Conservation (phyloP, 2,329 filamentous ascomycete genomes). For the Gnomoniopsis smithogilvyi region DNA sequence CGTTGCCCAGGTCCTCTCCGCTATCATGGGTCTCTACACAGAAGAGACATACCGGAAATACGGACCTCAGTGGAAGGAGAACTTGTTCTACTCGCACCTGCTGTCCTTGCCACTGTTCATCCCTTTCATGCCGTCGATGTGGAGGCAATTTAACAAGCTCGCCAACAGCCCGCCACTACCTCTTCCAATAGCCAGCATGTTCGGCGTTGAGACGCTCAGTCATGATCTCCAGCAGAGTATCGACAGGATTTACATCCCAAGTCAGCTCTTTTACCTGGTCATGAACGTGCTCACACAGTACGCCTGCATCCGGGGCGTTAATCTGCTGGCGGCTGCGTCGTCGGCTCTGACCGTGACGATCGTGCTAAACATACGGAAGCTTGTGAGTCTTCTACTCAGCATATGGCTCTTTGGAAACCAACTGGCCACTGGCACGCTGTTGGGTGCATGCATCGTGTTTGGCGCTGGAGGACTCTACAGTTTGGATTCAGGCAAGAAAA, state of each 20-base stretch:
- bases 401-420: constrained; percentile 93
- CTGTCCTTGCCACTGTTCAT: constrained; percentile 74
- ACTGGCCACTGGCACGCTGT: constrained; percentile 70
- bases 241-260: constrained; percentile 51
- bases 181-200: constrained; percentile 33
- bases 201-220: constrained; percentile 32
- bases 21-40: constrained; percentile 92
- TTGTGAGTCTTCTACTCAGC: constrained; percentile 85
- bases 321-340: constrained; percentile 82
- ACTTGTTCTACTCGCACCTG: constrained; percentile 87
- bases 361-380: constrained; percentile 90
- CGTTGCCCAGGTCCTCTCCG: constrained; percentile 82
- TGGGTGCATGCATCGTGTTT: constrained; percentile 85
- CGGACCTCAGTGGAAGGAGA: constrained; percentile 90
- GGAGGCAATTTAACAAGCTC: constrained; percentile 61
- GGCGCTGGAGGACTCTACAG: constrained; percentile 88
- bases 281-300: constrained; percentile 89
- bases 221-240: constrained; percentile 35
- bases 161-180: constrained; percentile 60
- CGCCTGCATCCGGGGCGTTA: constrained; percentile 92
- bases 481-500: constrained; percentile 56
- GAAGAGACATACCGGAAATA: constrained; percentile 85
- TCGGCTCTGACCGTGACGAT: constrained; percentile 95
- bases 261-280: constrained; percentile 66
- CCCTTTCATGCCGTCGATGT: constrained; percentile 65